Evolutionary conservation across 768 basidiomycete genomes (phyloP), one percentile per base, ranked within the genome.

Genomic region (Mycena haematopus): DNA sequence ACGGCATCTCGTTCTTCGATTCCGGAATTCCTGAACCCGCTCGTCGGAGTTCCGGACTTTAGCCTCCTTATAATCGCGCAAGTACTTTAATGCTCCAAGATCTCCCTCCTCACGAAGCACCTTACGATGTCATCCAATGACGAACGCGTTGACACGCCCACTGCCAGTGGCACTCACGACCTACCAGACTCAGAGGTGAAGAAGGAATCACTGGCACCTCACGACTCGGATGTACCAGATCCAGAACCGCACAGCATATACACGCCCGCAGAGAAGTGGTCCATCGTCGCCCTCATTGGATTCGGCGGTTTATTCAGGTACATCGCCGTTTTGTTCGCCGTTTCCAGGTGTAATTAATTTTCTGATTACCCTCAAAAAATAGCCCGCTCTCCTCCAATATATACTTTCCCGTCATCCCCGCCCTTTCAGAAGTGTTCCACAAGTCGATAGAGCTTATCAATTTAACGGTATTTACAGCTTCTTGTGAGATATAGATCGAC

Each of bases 401-500:
- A 59, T 93, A 92, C 71, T 85, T 92, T 50, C 91, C 92, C 7
- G 91, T 87, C 14, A 88, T 95, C 42, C 93, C 92, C 1, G 79
- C 83, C 0, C 75, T 95, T 24, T 80, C 87, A 0, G 63, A 63
- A 21, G 88, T 77, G 4, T 92, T 95, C 69, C 71, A 87, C 68
- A 84, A 86, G 58, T 84, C 87, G 0, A 81, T 81, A 10, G 90
- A 92, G 67, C 78, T 87, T 11, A 92, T 94, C 42, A 93, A 93
- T 71, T 72, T 95, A 44, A 91, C 92, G 9, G 88, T 93, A 58
- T 40, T 22, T 44, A 2, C 24, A 10, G 9, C 40, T 40, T 21
- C 9, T 22, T 9, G n/a, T 19, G 13, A 13, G 6, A 50, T 50
- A 50, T 13, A 27, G 50, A 35, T 22, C 10, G n/a, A 35, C 52